Base-by-base conservation (phyloP, 352 stramenopile genomes). In the Pythium catenulatum region DNA sequence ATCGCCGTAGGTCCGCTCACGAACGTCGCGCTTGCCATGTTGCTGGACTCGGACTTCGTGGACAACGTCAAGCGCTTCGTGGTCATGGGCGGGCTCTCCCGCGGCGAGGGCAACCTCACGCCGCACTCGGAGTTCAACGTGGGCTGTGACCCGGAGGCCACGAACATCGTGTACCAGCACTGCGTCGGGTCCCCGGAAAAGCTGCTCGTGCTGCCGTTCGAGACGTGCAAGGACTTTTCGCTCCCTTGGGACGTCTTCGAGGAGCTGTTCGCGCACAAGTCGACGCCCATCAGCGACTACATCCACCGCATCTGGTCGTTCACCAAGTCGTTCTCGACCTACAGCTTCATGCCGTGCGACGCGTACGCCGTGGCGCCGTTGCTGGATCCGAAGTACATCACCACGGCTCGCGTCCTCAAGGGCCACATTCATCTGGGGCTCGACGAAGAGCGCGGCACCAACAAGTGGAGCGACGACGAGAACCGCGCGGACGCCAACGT, bases 101-200 rank as follows among this genome's bases (percentile, higher is more conserved):
- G 91, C 15, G 94, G 94, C n/a, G 83, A 95, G 39, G 94, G 94
- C 46, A 98, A 97, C 87, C 73, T 93, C 52, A 97, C 94, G 41
- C 61, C 88, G 32, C 91, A 97, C 85, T 74, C 92, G 0, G 95
- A 98, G 81, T 98, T 97, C 78, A 98, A 98, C 83, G 93, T 96
- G 25, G 93, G 90, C 50, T 97, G 94, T 79, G 95, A 98, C 83
- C 95, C 95, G 9, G 95, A 98, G 82, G 95, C 95, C 2, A 95
- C 94, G 23, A 86, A 93, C 68, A 97, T 97, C 32, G 91, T 97
- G 34, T 94, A 95, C 56, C 80, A 95, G 84, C 91, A 97, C 85
- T 94, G 93, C 86, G 54, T 69, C 6, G 73, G 73, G 17, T 85
- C 54, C 21, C 90, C 93, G 41, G 88, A 91, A 30, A 94, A 97